A percentile compares a stretch with the other conserved stretches of the same genome.
These are phyloP conservation scores for Myxozyma nipponensis DNA, from an alignment of 805 yeast genomes.

Conservation along the genomic window DNA sequence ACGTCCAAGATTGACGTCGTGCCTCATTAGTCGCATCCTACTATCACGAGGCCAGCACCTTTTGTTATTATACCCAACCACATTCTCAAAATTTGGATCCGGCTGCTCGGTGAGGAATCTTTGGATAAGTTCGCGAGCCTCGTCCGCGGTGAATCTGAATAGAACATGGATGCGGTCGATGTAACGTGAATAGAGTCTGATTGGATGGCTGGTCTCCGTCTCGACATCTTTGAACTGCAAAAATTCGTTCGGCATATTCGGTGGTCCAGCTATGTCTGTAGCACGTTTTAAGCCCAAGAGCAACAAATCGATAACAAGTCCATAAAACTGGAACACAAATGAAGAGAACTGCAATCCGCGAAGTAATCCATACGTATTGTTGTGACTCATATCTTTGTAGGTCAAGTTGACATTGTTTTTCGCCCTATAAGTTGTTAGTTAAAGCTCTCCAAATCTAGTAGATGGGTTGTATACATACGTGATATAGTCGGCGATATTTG, in stretches of 20 bases:
- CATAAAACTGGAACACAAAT: slow-evolving; percentile 86
- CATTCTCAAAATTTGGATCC: slow-evolving; percentile 85
- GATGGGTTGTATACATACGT: slow-evolving; percentile 21
- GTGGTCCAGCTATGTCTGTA: slow-evolving; percentile 74
- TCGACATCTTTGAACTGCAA: slow-evolving; percentile 60
- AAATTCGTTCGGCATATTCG: slow-evolving; percentile 66
- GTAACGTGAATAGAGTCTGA: slow-evolving; percentile 75
- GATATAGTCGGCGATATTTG: slow-evolving; percentile 90
- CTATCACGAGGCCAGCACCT: slow-evolving; percentile 93
- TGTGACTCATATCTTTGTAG: slow-evolving; percentile 93
- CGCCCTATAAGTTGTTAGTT: slow-evolving; percentile 47
- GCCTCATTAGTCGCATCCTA: slow-evolving; percentile 84
- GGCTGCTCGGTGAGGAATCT: slow-evolving; percentile 81
- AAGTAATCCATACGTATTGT: slow-evolving; percentile 80
- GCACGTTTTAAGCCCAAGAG: slow-evolving; percentile 86
- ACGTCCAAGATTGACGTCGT: slow-evolving; percentile 86
- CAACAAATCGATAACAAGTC: slow-evolving; percentile 74
- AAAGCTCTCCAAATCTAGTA: background rate
- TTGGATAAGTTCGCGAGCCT: slow-evolving; percentile 68
- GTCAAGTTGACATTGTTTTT: slow-evolving; percentile 78
- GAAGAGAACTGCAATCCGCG: slow-evolving; percentile 90
- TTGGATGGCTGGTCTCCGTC: slow-evolving; percentile 67
- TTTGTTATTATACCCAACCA: slow-evolving; percentile 79
- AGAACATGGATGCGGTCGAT: slow-evolving; percentile 76
- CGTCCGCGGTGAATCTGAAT: slow-evolving; percentile 69